These are phyloP conservation scores for Chaetoceros muelleri DNA, from an alignment of 108 stramenopile species.

Conservation along the genomic window DNA sequence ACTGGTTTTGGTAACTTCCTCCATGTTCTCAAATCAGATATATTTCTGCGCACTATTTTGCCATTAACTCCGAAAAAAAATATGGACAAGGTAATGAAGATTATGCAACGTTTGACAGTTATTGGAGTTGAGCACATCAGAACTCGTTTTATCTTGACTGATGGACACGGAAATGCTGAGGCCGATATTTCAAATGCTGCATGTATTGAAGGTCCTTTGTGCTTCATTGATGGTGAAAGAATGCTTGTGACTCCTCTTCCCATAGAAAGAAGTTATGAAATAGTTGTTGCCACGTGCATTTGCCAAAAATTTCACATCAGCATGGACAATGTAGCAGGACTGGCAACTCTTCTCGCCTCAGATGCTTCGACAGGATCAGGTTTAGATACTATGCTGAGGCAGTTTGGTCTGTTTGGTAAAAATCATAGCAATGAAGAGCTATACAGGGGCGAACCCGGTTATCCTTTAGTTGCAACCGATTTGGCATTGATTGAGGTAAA, in stretches of 20 bases:
- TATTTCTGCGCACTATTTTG: too few species aligned
- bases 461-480: background rate
- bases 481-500: conserved; percentile 1
- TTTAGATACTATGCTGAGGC: background rate
- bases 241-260: background rate
- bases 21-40: background rate
- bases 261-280: background rate
- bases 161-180: background rate
- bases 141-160: background rate
- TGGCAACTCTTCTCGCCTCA: background rate
- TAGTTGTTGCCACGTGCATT: background rate
- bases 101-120: background rate
- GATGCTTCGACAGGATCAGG: background rate
- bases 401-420: background rate
- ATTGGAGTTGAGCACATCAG: background rate
- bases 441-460: background rate
- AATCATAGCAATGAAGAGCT: background rate
- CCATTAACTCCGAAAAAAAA: background rate
- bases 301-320: background rate
- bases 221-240: background rate
- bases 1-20: background rate
- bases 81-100: background rate
- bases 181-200: background rate
- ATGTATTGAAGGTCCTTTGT: background rate
- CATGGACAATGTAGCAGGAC: background rate